Evolutionary conservation across 768 basidiomycete species (phyloP), one percentile per base, ranked within the genome.

Genomic region (Mycena vulgaris): DNA sequence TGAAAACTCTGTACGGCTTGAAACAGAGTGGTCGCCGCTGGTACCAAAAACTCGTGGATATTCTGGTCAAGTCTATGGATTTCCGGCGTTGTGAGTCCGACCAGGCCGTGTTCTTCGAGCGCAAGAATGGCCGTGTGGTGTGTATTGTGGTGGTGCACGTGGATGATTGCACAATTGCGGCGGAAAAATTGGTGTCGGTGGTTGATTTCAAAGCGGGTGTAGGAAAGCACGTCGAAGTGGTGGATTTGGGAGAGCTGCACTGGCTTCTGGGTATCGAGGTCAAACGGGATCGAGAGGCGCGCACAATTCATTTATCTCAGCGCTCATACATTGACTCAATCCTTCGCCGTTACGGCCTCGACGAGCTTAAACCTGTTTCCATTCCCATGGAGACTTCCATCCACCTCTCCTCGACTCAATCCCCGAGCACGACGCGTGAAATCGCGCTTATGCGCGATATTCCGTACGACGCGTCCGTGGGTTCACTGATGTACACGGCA

Each of bases 211-310:
- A 64, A 31, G 42, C 39, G 14, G 30, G 9, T 1, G 13, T 64
- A 0, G 23, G 42, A 6, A 35, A 30, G 6, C 10, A 64, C 9
- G 27, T 64, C 25, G 33, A 42, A 21, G 42, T 64, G 5, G 8
- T 11, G 31, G 63, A 64, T 28, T 10, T 63, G 5, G 63, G 63
- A 27, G 63, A 64, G 39, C 14, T 48, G 11, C 40, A 35, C 10
- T 27, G 27, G n/a, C 14, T 64, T 3, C 27, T 64, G 27, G 63
- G 63, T 8, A 55, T 64, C 30, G 63, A 64, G 19, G 21, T 64
- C 4, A 37, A 45, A 4, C 52, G 63, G 11, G 30, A 64, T 21
- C 40, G 40, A 21, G 35, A 48, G 35, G 45, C 31, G 19, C 39
- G 40, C n/a, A 45, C 63, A 2, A 55, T 64, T 35, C 21, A 21